A percentile compares a stretch with the other conserved stretches of the same genome.
These are phyloP conservation scores for Barnettozyma hawaiiensis DNA, from an alignment of 1,139 yeast species.

Conservation along the genomic window DNA sequence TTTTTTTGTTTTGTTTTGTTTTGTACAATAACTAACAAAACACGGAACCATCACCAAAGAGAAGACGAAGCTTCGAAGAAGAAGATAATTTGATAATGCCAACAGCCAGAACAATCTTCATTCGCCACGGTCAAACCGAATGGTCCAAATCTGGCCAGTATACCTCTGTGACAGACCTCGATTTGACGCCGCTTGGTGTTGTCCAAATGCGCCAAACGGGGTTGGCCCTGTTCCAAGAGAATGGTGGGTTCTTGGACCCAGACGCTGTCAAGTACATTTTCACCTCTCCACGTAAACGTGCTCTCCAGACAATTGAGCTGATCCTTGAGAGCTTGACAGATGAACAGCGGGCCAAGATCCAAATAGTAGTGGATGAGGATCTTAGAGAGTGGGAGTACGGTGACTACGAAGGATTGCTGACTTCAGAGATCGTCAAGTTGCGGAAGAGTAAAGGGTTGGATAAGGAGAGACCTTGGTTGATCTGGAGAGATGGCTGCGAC, in stretches of 20 bases:
- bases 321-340: constrained; percentile 46
- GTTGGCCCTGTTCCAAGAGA: constrained; percentile 52
- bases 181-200: constrained; percentile 72
- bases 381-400: constrained; percentile 95
- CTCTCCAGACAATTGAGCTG: constrained; percentile 63
- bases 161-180: constrained; percentile 79
- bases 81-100: constrained; percentile 27
- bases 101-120: constrained; percentile 72
- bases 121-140: constrained; percentile 86
- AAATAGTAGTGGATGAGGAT: constrained; percentile 54
- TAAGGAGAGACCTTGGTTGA: constrained; percentile 57
- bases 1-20: background rate
- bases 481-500: constrained; percentile 93
- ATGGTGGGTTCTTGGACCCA: constrained; percentile 53
- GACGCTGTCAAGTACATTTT: constrained; percentile 54
- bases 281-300: constrained; percentile 78
- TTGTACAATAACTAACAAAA: too few relatives aligned
- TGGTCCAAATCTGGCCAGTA: constrained; percentile 94
- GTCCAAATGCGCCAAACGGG: constrained; percentile 75
- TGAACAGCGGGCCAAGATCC: constrained; percentile 40
- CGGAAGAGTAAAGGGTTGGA: constrained; percentile 61
- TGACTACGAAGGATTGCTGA: constrained; percentile 80
- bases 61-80: too few relatives aligned
- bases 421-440: constrained; percentile 56
- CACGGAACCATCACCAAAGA: too few relatives aligned